These are phyloP conservation scores for Arachnomyces sp. DNA, from an alignment of 2,329 filamentous ascomycete genomes.

Conservation along the genomic window DNA sequence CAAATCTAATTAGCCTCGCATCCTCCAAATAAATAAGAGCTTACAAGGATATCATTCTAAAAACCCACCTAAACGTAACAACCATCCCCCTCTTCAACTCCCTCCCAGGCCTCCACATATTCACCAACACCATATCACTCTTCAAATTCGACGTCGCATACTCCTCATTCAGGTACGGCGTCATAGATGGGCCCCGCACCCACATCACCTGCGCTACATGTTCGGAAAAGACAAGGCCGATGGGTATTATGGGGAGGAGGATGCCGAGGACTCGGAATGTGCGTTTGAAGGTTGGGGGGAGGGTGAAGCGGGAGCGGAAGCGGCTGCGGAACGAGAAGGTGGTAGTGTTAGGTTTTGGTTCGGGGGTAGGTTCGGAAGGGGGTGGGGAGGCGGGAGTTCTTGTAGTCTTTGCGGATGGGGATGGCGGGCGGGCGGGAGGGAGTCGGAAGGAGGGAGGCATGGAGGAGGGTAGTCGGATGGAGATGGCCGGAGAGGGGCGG, in stretches of 20 bases:
- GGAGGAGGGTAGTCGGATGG: not conserved
- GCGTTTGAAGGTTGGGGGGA: conserved; percentile 1
- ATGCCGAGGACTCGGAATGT: conserved; percentile 19
- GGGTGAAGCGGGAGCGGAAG: conserved; percentile 15
- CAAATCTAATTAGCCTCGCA: conserved; percentile 1
- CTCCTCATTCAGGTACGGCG: conserved; percentile 63
- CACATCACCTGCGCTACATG: conserved; percentile 35
- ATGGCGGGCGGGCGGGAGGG: not conserved
- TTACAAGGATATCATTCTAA: conserved; percentile 8
- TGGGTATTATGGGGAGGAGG: conserved; percentile 28
- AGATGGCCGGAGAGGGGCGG: not conserved
- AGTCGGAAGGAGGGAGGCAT: not conserved
- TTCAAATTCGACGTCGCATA: conserved; percentile 39
- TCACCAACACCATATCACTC: conserved; percentile 36
- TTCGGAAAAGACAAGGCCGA: conserved; percentile 32
- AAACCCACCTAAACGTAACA: conserved; percentile 49
- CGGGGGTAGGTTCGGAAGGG: not conserved
- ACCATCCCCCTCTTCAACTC: conserved; percentile 63
- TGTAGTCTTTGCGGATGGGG: not conserved
- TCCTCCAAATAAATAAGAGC: conserved; percentile 5
- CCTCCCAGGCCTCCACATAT: conserved; percentile 29
- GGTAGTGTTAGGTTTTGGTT: conserved; percentile 16
- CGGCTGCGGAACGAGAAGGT: conserved; percentile 20
- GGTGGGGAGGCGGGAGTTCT: not conserved
- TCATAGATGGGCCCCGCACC: conserved; percentile 56